Evolutionary conservation across 192 early-diverging fungal genomes (phyloP), one percentile per base, ranked within the genome.

Genomic region (Dissophora globulifera): DNA sequence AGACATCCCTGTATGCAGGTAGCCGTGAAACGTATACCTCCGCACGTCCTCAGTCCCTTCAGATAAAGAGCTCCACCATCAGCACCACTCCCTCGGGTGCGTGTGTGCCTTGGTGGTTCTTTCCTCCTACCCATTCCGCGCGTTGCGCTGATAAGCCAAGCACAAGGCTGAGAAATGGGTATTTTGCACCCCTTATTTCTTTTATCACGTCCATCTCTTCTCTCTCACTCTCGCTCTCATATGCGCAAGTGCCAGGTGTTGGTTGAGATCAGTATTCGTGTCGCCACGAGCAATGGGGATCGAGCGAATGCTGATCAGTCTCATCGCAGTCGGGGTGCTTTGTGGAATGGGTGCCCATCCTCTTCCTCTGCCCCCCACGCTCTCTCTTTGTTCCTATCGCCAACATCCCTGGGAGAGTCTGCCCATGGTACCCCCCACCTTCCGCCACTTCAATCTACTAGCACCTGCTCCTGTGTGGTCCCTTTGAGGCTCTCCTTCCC

Each of bases 221-320:
- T 32, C 52, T 29, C 19, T 46, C 16, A 23, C 33, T 31, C 13
- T 35, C 16, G 17, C 30, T 15, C n/a, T n/a, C n/a, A 25, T 27
- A 15, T n/a, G 26, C 11, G 17, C 20, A 58, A 31, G 68, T 49
- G 47, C 60, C 42, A 64, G 53, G 61, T 74, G 62, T 74, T 74
- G 62, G 62, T 74, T 64, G 27, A 74, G 55, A 74, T 74, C 53
- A 58, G 69, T 74, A 74, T 74, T 68, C 42, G 38, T 32, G n/a
- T 26, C 50, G 52, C 5, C 35, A 30, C 38, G 47, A 10, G 42
- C 33, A 40, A 8, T 26, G n/a, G 22, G n/a, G 17, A 47, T 35
- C 29, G 50, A 29, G 27, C 23, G 29, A 23, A 29, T 40, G 46
- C 20, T 20, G 49, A 49, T 51, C 50, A 41, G 32, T 29, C 35